These are phyloP conservation scores for Brassica balearica DNA, from an alignment of 441 rosid species.

Conservation along the genomic window DNA sequence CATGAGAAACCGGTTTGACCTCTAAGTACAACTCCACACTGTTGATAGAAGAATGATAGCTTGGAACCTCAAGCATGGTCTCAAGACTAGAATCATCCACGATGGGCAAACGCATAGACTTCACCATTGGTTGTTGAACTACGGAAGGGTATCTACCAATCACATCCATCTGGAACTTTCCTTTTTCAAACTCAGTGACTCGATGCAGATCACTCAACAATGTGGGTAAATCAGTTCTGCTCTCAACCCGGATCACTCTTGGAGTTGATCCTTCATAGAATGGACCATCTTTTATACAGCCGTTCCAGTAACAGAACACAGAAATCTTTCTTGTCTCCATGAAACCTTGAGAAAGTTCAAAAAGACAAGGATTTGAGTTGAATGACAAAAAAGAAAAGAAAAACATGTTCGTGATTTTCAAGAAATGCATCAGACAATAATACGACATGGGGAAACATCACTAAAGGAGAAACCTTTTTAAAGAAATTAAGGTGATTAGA, in stretches of 20 bases:
- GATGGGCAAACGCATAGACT: not conserved
- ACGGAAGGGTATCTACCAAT: not conserved
- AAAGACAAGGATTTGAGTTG: too few relatives aligned
- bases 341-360: not conserved
- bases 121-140: not conserved
- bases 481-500: too few relatives aligned
- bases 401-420: too few relatives aligned
- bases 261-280: constrained; percentile 28
- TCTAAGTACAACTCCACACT: not conserved
- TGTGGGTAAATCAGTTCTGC: not conserved
- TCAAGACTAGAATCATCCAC: not conserved
- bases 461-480: too few relatives aligned
- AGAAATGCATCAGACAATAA: too few relatives aligned
- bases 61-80: constrained; percentile 35
- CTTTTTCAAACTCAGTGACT: constrained; percentile 22
- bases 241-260: constrained; percentile 19
- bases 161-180: not conserved
- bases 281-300: constrained; percentile 30
- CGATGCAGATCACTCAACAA: constrained; percentile 15
- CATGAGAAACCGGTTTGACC: not conserved
- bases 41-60: not conserved
- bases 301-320: constrained; percentile 15
- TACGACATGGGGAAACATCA: too few relatives aligned
- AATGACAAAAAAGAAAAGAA: too few relatives aligned
- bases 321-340: not conserved